phyloP scores from a whole-genome alignment of 805 yeast species.

The Yamadazyma nakazawae region DNA sequence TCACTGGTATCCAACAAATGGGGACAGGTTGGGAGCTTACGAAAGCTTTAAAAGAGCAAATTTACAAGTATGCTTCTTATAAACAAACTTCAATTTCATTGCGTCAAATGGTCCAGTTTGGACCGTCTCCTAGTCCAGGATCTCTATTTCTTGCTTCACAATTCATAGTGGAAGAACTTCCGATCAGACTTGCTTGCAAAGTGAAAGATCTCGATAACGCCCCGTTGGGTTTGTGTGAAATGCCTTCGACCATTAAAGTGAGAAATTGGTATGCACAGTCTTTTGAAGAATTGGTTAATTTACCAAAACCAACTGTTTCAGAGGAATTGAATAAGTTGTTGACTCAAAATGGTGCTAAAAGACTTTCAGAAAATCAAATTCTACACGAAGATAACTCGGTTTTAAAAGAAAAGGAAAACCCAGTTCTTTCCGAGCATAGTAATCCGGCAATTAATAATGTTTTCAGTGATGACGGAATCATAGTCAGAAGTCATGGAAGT shows the following conservation, averaged over 20 bases:
- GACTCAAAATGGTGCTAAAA: slow-evolving; percentile 12
- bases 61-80: slow-evolving; percentile 62
- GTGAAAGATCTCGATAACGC: slow-evolving; percentile 80
- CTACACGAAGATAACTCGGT: slow-evolving; percentile 14
- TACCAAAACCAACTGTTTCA: slow-evolving; percentile 56
- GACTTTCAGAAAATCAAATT: slow-evolving; percentile 13
- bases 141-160: slow-evolving; percentile 78
- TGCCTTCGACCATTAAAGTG: slow-evolving; percentile 74
- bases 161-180: slow-evolving; percentile 81
- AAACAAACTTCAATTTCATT: slow-evolving; percentile 83
- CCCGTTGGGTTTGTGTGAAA: slow-evolving; percentile 68
- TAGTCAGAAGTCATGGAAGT: slow-evolving; percentile 19
- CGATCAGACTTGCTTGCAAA: slow-evolving; percentile 80
- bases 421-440: slow-evolving; percentile 25
- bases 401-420: slow-evolving; percentile 17
- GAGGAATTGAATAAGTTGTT: slow-evolving; percentile 39
- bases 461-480: slow-evolving; percentile 52
- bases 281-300: slow-evolving; percentile 72
- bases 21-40: slow-evolving; percentile 52
- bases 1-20: slow-evolving; percentile 17
- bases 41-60: slow-evolving; percentile 47
- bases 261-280: slow-evolving; percentile 90
- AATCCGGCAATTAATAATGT: slow-evolving; percentile 40
- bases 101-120: slow-evolving; percentile 90
- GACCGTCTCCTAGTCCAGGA: slow-evolving; percentile 75